Conservation (phyloP, 257 asterid genomes). For the Nicotiana paniculata region DNA sequence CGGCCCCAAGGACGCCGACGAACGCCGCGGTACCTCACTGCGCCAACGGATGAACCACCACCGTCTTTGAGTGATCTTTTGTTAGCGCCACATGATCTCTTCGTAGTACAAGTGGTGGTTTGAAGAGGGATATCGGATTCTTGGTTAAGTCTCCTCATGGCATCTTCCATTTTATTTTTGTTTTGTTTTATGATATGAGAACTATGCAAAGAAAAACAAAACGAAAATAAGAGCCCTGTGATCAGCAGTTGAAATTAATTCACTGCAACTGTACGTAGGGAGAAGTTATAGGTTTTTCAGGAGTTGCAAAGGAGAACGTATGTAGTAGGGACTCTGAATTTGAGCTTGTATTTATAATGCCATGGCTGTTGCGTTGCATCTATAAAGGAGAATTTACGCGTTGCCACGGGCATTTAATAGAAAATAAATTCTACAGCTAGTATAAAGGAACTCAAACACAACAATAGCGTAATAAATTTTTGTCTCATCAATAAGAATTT, state of each 20-base stretch:
- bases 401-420: background rate
- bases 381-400: conserved; percentile 29
- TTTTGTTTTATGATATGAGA: background rate
- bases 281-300: too few relatives aligned
- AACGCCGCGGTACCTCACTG: conserved; percentile 74
- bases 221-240: background rate
- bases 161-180: conserved; percentile 59
- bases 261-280: too few relatives aligned
- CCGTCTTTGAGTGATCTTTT: conserved; percentile 45
- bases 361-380: conserved; percentile 18
- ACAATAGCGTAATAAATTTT: too few relatives aligned
- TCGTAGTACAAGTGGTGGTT: conserved; percentile 21
- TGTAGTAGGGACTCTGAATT: background rate
- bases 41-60: conserved; percentile 12
- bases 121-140: conserved; percentile 15
- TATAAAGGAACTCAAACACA: background rate
- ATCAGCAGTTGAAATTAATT: too few relatives aligned
- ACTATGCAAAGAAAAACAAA: background rate
- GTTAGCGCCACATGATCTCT: conserved; percentile 25
- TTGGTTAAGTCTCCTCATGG: conserved; percentile 58
- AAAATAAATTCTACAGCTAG: conserved; percentile 1
- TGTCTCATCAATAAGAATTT: too few relatives aligned
- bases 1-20: conserved; percentile 99
- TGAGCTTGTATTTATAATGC: conserved; percentile 13
- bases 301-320: background rate